These are phyloP conservation scores for Didymella segeticola DNA, from an alignment of 2,329 filamentous ascomycete species.

Conservation along the genomic window DNA sequence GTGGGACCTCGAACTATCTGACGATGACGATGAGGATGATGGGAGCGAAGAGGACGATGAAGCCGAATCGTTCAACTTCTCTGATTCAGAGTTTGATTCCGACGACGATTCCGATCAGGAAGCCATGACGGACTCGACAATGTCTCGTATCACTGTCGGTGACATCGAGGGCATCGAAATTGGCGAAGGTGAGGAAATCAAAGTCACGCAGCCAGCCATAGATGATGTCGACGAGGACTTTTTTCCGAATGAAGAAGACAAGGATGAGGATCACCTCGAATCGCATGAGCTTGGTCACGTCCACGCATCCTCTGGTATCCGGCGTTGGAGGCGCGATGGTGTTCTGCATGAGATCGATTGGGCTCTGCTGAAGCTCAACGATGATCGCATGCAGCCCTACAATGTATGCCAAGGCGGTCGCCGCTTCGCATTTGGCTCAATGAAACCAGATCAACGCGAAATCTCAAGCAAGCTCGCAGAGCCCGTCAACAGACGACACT, in stretches of 20 bases:
- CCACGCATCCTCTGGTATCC: constrained; percentile 88
- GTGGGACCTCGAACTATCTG: constrained; percentile 60
- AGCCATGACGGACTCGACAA: constrained; percentile 37
- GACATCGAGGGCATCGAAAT: constrained; percentile 81
- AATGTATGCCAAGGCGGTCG: constrained; percentile 71
- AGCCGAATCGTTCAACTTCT: constrained; percentile 55
- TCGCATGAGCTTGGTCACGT: constrained; percentile 82
- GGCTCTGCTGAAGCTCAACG: constrained; percentile 84
- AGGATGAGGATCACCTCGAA: constrained; percentile 78
- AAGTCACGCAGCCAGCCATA: constrained; percentile 89
- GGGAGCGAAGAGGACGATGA: constrained; percentile 49
- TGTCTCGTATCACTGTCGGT: constrained; percentile 52
- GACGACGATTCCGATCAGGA: constrained; percentile 41
- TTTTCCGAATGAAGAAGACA: constrained; percentile 76
- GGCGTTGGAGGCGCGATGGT: constrained; percentile 73
- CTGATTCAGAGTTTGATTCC: constrained; percentile 62
- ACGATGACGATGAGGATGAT: constrained; percentile 58
- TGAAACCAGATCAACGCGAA: constrained; percentile 36
- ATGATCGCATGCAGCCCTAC: constrained; percentile 71
- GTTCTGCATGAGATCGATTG: constrained; percentile 93
- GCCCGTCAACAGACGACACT: constrained; percentile 44
- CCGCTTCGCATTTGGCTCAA: constrained; percentile 43
- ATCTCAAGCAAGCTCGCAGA: constrained; percentile 43
- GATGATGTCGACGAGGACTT: constrained; percentile 86
- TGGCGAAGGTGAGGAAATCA: constrained; percentile 76